Conservation (phyloP, 306 rosid genomes). For the Vigna radiata region DNA sequence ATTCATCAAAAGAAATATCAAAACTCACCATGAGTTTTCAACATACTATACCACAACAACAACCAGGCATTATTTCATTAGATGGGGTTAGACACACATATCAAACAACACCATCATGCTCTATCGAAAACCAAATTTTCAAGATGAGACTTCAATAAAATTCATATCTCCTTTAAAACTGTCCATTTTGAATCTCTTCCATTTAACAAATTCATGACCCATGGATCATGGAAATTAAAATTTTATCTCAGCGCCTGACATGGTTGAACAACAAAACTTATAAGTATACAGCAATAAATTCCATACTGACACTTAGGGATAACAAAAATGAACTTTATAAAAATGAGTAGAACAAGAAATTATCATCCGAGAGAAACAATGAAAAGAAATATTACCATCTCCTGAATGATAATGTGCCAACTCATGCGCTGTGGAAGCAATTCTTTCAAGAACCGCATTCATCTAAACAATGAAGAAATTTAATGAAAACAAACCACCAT, state of each 20-base stretch:
- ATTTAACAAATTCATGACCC: constrained; percentile 32
- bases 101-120: not conserved
- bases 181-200: constrained; percentile 21
- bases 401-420: constrained; percentile 98
- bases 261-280: constrained; percentile 8
- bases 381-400: constrained; percentile 64
- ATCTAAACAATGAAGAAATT: constrained; percentile 62
- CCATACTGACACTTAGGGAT: not conserved
- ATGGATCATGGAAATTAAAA: constrained; percentile 20
- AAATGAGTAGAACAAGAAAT: not conserved
- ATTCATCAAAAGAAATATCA: constrained; percentile 42
- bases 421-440: constrained; percentile 85
- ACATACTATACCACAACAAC: constrained; percentile 13
- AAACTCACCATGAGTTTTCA: constrained; percentile 21
- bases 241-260: constrained; percentile 1
- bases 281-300: constrained; percentile 25
- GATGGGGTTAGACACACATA: not conserved
- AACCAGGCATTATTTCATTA: constrained; percentile 6
- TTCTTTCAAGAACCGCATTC: constrained; percentile 94
- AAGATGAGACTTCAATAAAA: not conserved
- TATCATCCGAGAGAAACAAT: not conserved
- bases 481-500: constrained; percentile 9
- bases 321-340: not conserved
- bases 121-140: constrained; percentile 20
- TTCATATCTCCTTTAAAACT: not conserved